Base-by-base conservation (phyloP, 148 eudicot genomes). In the Hydrangea macrophylla region DNA sequence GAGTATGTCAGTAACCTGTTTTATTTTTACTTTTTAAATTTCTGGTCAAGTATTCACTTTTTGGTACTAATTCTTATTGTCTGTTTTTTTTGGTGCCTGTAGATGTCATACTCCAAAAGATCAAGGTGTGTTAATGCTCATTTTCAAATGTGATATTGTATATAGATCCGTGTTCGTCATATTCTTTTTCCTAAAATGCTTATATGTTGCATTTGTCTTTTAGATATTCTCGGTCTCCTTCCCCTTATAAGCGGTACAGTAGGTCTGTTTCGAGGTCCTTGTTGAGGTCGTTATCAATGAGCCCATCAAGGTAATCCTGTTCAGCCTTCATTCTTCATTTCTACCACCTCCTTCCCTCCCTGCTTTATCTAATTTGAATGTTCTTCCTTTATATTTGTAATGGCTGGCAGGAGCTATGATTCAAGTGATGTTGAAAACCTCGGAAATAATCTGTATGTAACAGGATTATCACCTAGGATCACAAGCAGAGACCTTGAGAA, bases 401-500 rank as follows among this genome's bases (percentile, higher is more conserved):
- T 37, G 73, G 20, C 15, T 35, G 13, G 42, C 86, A 94, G 97
- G 83, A 89, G 93, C 75, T 81, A 77, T 28, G 94, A 81, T 20
- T 48, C 78, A 39, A 84, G 85, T 62, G 87, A 82, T 58, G 89
- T 81, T 36, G 99, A 94, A 73, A 94, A 94, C 63, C 97, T 96
- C 20, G 99, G 99, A 48, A 94, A 94, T 69, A 91, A 91, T 69
- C 80, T 94, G 63, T 94, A 94, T 83, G 99, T 94, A 72, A 94
- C 97, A 1, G 97, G 96, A 50, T 76, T 94, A 62, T 94, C 97
- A 31, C 9, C 91, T 17, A 81, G 96, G 65, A 80, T 91, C 39
- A 84, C 93, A 12, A 89, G 70, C 78, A 85, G 82, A 75, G 97
- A 91, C 27, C 80, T 94, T 58, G 93, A 88, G 83, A 87, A 89